These are phyloP conservation scores for Thozetella sp. DNA, from an alignment of 495 filamentous ascomycete species.

Conservation along the genomic window DNA sequence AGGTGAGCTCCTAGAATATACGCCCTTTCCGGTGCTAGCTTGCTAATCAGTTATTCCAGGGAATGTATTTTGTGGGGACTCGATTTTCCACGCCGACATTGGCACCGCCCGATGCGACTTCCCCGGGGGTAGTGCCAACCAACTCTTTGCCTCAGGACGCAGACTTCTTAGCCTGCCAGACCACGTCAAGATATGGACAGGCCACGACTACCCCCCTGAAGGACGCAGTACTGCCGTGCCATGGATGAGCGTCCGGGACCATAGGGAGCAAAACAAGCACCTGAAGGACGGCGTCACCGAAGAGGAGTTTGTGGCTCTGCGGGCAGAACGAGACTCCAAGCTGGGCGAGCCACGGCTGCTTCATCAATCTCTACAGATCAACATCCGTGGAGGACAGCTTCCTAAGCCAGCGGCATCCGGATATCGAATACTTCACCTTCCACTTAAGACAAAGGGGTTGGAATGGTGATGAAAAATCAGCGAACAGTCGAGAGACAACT, in stretches of 20 bases:
- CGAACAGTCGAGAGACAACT: too few relatives aligned
- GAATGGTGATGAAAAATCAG: too few relatives aligned
- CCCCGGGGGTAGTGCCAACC: constrained; percentile 45
- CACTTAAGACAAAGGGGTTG: constrained; percentile 30
- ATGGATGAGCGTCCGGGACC: constrained; percentile 50
- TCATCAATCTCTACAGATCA: constrained; percentile 59
- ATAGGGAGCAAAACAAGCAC: constrained; percentile 53
- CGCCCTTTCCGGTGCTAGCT: too few relatives aligned
- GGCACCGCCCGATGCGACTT: constrained; percentile 58
- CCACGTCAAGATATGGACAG: constrained; percentile 51
- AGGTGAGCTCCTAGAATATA: too few relatives aligned
- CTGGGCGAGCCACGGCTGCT: constrained; percentile 53
- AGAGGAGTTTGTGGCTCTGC: constrained; percentile 49
- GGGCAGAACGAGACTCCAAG: constrained; percentile 45
- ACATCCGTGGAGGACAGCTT: constrained; percentile 55
- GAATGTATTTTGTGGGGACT: constrained; percentile 41
- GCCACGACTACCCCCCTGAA: constrained; percentile 49
- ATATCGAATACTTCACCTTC: constrained; percentile 40
- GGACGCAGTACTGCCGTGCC: constrained; percentile 29
- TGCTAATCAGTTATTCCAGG: too few relatives aligned
- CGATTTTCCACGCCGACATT: constrained; percentile 55
- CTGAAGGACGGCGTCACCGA: constrained; percentile 37
- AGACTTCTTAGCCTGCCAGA: constrained; percentile 47
- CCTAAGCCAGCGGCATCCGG: constrained; percentile 35
- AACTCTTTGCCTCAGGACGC: constrained; percentile 42